phyloP scores from a whole-genome alignment of 306 rosid genomes.

The Ammopiptanthus mongolicus region DNA sequence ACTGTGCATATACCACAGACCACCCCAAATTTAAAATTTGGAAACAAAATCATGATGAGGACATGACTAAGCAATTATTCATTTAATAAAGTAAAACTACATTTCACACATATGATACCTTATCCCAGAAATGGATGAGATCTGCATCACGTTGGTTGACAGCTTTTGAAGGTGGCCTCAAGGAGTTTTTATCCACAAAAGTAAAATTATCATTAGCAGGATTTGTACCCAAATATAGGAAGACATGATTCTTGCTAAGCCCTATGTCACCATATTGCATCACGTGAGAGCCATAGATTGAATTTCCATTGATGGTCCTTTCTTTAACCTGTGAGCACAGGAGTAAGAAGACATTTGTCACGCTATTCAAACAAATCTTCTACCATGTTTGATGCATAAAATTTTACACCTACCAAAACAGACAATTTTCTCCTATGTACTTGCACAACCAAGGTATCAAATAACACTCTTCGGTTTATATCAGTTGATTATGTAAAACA shows the following conservation, averaged over 20 bases:
- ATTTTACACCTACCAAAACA: background rate
- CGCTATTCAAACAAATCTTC: conserved; percentile 3
- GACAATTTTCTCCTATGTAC: background rate
- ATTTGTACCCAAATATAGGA: conserved; percentile 72
- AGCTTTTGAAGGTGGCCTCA: conserved; percentile 67
- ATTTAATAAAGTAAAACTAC: background rate
- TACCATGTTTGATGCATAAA: background rate
- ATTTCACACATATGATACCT: conserved; percentile 41
- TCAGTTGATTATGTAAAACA: background rate
- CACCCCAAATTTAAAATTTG: background rate
- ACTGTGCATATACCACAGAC: background rate
- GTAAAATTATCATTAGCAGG: conserved; percentile 89
- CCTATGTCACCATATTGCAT: conserved; percentile 86
- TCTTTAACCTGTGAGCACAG: conserved; percentile 59
- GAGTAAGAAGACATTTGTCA: conserved; percentile 13
- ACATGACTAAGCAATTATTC: conserved; percentile 7
- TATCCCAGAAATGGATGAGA: conserved; percentile 96
- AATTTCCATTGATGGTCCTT: conserved; percentile 66
- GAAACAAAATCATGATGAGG: background rate
- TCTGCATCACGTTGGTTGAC: conserved; percentile 97
- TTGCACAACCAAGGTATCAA: background rate
- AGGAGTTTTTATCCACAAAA: conserved; percentile 50
- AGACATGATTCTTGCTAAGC: conserved; percentile 50
- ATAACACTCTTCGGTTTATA: background rate
- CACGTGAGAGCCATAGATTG: conserved; percentile 77